These are phyloP conservation scores for Globisporangium megalacanthum DNA, from an alignment of 352 stramenopile genomes.

Conservation along the genomic window DNA sequence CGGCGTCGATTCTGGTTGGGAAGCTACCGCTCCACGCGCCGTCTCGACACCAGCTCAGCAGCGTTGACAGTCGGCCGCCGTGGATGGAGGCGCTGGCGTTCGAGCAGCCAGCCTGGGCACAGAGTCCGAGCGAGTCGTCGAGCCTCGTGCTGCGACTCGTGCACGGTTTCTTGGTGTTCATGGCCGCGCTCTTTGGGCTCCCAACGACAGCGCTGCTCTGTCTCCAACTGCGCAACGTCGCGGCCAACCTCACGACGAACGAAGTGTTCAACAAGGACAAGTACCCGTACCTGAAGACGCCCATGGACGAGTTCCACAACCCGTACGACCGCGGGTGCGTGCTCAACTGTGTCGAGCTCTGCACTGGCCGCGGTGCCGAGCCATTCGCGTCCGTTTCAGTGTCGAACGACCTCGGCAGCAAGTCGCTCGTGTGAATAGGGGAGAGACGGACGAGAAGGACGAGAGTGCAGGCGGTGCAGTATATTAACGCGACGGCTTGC, in stretches of 20 bases:
- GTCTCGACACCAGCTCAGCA: constrained; percentile 5
- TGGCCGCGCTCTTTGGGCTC: constrained; percentile 52
- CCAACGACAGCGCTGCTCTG: constrained; percentile 56
- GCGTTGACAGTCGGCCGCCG: background rate
- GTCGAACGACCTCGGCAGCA: background rate
- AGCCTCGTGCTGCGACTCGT: constrained; percentile 46
- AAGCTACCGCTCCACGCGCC: constrained; percentile 30
- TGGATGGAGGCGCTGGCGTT: constrained; percentile 15
- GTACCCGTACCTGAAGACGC: constrained; percentile 78
- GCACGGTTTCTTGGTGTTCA: constrained; percentile 49
- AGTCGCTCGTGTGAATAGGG: background rate
- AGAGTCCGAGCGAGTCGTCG: constrained; percentile 17
- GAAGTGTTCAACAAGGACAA: constrained; percentile 90
- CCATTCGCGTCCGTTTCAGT: background rate
- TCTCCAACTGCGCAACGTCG: constrained; percentile 71
- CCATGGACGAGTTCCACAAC: constrained; percentile 76
- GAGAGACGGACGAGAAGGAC: background rate
- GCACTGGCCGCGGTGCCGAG: constrained; percentile 11
- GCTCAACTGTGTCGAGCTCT: constrained; percentile 59
- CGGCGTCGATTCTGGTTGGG: constrained; percentile 41
- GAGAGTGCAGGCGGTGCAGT: background rate
- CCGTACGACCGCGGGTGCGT: constrained; percentile 61
- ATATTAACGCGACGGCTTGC: constrained; percentile 15
- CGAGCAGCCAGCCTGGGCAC: constrained; percentile 5
- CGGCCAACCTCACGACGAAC: constrained; percentile 74